Base-by-base conservation (phyloP, 306 rosid genomes). In the Trifolium dubium region DNA sequence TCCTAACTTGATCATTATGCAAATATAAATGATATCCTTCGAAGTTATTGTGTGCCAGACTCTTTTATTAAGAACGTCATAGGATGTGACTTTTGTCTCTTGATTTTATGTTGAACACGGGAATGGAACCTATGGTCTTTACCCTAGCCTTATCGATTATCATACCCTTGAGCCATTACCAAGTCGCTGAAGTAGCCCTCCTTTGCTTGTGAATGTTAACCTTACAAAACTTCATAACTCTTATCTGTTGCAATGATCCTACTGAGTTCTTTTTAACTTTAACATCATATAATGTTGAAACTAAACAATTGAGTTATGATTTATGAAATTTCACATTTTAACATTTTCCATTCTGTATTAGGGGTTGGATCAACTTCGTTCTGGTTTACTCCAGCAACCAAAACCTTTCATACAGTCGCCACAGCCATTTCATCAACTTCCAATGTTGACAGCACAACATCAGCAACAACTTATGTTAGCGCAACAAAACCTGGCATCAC, bases 381-480 rank as follows among this genome's bases (percentile, higher is more conserved):
- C 90, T 71, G 98, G 99, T 81, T 71, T 92, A 73, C 91, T 93
- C 72, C 98, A 86, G 83, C 99, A 81, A 61, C 99, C 82, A 74
- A 95, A 95, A 76, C 86, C 98, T 78, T 95, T 85, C 82, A 92
- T 92, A 18, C 99, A 92, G 88, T 77, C 89, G 61, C 96, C 88
- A 43, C 99, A 89, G 74, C 85, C 96, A 37, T 91, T 89, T 87
- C 98, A 88, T 77, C 99, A 90, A 85, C 87, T 95, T 71, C 97
- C 90, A 76, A 90, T 95, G 96, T 80, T 95, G 89, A 72, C 97
- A 13, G 86, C 86, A 8, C 99, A 93, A 58, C 97, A 93, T 79
- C 98, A 89, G 76, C 98, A 92, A 64, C 97, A 93, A 72, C 88
- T 95, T 71, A 81, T 95, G 88, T 88, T 95, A 50, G 97, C 99